A percentile compares a stretch with the other conserved stretches of the same genome.
These are phyloP conservation scores for Parmelia sp. DNA, from an alignment of 495 filamentous ascomycete genomes.

Conservation along the genomic window DNA sequence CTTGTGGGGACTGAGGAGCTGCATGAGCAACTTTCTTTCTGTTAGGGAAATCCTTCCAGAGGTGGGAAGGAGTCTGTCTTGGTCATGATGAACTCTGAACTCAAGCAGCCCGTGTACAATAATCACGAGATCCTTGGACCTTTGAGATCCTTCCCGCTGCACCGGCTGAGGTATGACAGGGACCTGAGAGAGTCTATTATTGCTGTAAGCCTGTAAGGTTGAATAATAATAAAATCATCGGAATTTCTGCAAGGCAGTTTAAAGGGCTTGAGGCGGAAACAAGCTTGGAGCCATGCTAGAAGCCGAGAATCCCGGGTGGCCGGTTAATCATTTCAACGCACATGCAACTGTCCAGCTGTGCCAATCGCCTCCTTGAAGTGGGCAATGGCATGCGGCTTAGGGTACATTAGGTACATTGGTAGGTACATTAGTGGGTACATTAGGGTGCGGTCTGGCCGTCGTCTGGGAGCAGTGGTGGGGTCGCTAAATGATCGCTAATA, in stretches of 20 bases:
- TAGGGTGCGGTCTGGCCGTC: no score
- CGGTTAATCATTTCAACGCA: background rate
- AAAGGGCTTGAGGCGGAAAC: conserved; percentile 8
- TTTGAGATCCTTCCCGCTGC: conserved; percentile 10
- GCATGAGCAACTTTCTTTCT: background rate
- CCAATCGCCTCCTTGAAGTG: conserved; percentile 4
- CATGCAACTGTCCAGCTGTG: no score
- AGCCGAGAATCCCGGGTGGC: background rate
- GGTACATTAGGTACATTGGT: background rate
- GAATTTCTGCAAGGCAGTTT: background rate
- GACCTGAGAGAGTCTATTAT: conserved; percentile 11
- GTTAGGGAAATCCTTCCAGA: background rate
- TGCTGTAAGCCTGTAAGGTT: no score
- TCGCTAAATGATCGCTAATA: no score
- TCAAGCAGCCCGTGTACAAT: no score
- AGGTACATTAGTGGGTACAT: no score
- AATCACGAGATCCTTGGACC: conserved; percentile 7
- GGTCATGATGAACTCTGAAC: no score
- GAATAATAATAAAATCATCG: no score
- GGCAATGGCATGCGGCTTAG: background rate
- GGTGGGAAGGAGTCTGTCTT: background rate
- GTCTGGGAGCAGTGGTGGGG: no score
- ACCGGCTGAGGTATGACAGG: no score
- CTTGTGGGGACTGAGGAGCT: background rate
- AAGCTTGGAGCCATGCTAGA: background rate